Evolutionary conservation across 2,329 filamentous ascomycete genomes (phyloP), one percentile per base, ranked within the genome.

Genomic region (Rhynchosporium agropyri): DNA sequence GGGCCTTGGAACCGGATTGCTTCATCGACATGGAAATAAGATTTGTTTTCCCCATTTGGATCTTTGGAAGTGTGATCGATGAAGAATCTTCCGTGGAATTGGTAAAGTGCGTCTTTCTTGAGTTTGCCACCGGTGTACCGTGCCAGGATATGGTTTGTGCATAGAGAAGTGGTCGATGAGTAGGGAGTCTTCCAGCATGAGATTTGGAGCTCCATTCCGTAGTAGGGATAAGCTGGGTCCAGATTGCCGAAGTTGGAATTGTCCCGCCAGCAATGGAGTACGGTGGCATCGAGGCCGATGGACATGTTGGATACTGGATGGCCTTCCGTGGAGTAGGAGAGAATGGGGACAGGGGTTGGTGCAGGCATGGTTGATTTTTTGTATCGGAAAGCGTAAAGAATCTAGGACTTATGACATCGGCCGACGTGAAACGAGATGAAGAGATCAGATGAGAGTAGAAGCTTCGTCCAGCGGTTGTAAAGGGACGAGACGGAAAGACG

Each of bases 71-170:
- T 64, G 46, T 66, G 20, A 20, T 20, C 60, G 56, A 68, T 49
- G 57, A 64, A 65, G 43, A 67, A 64, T 10, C 67, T 56, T 12
- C 67, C 67, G 26, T 59, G 57, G 31, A 68, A 55, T 36, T 67
- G 65, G 54, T 68, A 68, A 50, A 68, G 43, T 3, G 67, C 67
- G 54, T 67, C 63, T 48, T 65, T 62, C 59, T 67, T 66, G 9
- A 68, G 62, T 38, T 61, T 66, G 48, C 60, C 60, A 2, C 64
- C 64, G 1, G 64, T 60, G 45, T 65, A 66, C 7, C 66, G 62
- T 1, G 66, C 66, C 12, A 68, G 54, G 38, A 68, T 50, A 20
- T 55, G 60, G 50, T 65, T 65, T 29, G 55, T 60, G 20, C 20
- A 20, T 20, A 20, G 20, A 20, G 20, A 20, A 20, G 20, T 20